Percentiles rank a stretch among this genome's conserved stretches.
Evolutionary conservation across 2,329 filamentous ascomycete genomes (phyloP).

Genomic region (Xylaria sp.): DNA sequence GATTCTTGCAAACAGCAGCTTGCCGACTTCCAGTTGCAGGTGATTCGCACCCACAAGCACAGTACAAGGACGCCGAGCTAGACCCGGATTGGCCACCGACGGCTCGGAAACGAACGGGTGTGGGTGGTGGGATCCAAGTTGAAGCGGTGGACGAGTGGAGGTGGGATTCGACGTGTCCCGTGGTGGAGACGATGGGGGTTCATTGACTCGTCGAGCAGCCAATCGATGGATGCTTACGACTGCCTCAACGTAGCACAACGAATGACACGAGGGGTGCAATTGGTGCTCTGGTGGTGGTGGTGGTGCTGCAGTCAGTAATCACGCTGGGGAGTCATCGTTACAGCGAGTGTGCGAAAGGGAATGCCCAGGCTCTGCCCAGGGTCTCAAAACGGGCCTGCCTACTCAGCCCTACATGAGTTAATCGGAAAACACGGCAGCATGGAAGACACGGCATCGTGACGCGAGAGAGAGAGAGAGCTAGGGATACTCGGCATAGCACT

Average conservation of each 20-base stretch:
- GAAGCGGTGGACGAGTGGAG: background rate
- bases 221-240: constrained; percentile 6
- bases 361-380: background rate
- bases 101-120: constrained; percentile 2
- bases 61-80: constrained; percentile 15
- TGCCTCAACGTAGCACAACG: constrained; percentile 8
- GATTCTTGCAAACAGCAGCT: constrained; percentile 2
- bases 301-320: background rate
- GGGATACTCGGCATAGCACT: background rate
- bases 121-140: background rate
- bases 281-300: background rate
- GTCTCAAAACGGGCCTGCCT: constrained; percentile 1
- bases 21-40: constrained; percentile 23
- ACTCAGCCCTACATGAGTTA: constrained; percentile 28
- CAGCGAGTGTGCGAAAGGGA: background rate
- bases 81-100: constrained; percentile 16
- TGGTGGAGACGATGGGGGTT: too few species aligned
- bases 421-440: constrained; percentile 22
- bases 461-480: too few species aligned
- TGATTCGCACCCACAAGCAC: constrained; percentile 10
- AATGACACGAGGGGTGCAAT: constrained; percentile 14
- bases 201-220: too few species aligned
- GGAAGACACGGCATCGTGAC: constrained; percentile 14
- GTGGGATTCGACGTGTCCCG: too few species aligned
- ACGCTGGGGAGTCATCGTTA: background rate